Base-by-base conservation (phyloP, 495 filamentous ascomycete species). In the Aspergillus bertholletiae region DNA sequence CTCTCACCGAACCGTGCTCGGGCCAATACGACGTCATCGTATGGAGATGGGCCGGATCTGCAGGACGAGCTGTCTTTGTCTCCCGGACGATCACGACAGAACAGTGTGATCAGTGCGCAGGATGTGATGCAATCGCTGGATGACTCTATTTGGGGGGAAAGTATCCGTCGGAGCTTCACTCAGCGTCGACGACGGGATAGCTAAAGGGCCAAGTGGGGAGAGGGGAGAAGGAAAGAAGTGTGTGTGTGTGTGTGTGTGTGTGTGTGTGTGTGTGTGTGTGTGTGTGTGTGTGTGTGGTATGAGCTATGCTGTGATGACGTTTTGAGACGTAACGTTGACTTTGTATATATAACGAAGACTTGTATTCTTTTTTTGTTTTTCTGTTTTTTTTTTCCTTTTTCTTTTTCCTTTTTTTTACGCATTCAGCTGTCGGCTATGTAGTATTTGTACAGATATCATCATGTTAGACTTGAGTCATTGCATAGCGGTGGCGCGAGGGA, bases 61-160 rank as follows among this genome's bases (percentile, higher is more conserved):
- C 51, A 41, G 6, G 60, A 55, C 6, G 64, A 57, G 30, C 47
- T 57, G 2, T 43, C 51, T 26, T 51, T 30, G 8, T 30, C 44
- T 5, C 39, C 61, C 13, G 61, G 67, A 12, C 70, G 67, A 55
- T 68, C 71, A n/a, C 74, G 69, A 6, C 63, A 74, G 45, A 71
- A 84, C 55, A 93, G 88, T 64, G 74, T 80, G 24, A 88, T 93
- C 53, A 89, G 85, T 56, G 84, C 87, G 46, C 81, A 85, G 44
- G 87, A 92, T 64, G 87, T 94, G 55, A 82, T 92, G 72, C 81
- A 88, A 51, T 85, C 90, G 62, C 76, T 97, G 24, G 88, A 89
- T 59, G 86, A 90, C 57, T 94, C 90, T 35, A 89, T 86, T 18
- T 97, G 92, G 92, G 89, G 92, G 48, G 87, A 92, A 71, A 96